A percentile compares a stretch with the other conserved stretches of the same genome.
Evolutionary conservation across 2,329 filamentous ascomycete genomes (phyloP).

Genomic region (Thyridium curvatum): DNA sequence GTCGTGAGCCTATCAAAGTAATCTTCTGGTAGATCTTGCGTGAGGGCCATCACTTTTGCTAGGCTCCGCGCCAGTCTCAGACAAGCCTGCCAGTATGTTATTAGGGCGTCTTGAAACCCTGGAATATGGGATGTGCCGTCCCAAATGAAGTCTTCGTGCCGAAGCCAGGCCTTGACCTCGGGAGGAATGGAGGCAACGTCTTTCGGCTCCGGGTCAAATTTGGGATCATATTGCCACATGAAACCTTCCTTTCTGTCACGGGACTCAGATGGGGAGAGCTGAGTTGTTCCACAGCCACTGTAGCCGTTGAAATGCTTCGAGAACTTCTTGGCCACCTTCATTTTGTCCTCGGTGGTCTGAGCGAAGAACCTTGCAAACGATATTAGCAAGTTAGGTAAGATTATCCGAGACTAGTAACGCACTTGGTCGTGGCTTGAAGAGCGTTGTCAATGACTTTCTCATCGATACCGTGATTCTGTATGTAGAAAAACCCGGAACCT

Average conservation of each 20-base stretch:
- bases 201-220: conserved; percentile 10
- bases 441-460: conserved; percentile 3
- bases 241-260: conserved; percentile 15
- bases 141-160: conserved; percentile 15
- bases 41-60: conserved; percentile 13
- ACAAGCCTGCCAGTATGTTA: conserved; percentile 15
- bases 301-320: conserved; percentile 13
- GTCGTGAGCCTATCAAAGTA: conserved; percentile 33
- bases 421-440: background rate
- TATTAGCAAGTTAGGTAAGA: too few species aligned
- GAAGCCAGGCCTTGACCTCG: conserved; percentile 5
- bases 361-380: conserved; percentile 13
- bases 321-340: conserved; percentile 7
- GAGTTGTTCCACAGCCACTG: conserved; percentile 5
- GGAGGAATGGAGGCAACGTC: conserved; percentile 1
- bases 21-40: conserved; percentile 11
- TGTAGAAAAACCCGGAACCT: conserved; percentile 14
- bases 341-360: conserved; percentile 12
- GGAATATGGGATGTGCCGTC: conserved; percentile 12
- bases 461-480: conserved; percentile 16
- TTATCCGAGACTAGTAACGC: too few species aligned
- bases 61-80: conserved; percentile 12
- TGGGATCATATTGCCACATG: conserved; percentile 14
- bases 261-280: conserved; percentile 12
- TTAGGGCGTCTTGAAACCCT: conserved; percentile 12